phyloP scores from a whole-genome alignment of 2,329 filamentous ascomycete genomes.

The Pseudogymnoascus sp. region DNA sequence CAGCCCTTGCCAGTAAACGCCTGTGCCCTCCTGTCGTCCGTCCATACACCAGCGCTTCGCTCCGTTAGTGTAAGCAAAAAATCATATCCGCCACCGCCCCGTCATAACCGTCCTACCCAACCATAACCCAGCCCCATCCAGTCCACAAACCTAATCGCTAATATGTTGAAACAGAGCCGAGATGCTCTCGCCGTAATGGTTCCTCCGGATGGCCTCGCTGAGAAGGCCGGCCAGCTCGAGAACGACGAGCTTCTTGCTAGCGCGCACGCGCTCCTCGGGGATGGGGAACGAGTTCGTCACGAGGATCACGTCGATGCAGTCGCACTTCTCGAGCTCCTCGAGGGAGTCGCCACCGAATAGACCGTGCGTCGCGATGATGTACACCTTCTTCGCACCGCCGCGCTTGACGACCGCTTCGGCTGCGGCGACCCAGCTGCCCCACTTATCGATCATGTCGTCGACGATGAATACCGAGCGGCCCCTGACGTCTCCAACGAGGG shows the following conservation, averaged over 20 bases:
- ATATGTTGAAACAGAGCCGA: slow-evolving; percentile 28
- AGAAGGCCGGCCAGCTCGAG: slow-evolving; percentile 83
- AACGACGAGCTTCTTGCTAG: slow-evolving; percentile 74
- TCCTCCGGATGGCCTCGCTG: slow-evolving; percentile 85
- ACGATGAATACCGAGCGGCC: slow-evolving; percentile 86
- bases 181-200: slow-evolving; percentile 89
- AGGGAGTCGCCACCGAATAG: slow-evolving; percentile 87
- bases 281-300: slow-evolving; percentile 98
- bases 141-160: slow-evolving; percentile 8
- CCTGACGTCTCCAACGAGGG: slow-evolving; percentile 89
- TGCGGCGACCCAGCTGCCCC: slow-evolving; percentile 92
- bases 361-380: slow-evolving; percentile 94
- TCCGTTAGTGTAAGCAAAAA: slow-evolving; percentile 1
- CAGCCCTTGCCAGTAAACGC: slow-evolving; percentile 4
- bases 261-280: slow-evolving; percentile 58
- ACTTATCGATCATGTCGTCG: slow-evolving; percentile 98
- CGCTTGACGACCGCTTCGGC: slow-evolving; percentile 94
- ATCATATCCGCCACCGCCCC: neutral
- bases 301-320: slow-evolving; percentile 87
- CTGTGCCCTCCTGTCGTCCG: neutral
- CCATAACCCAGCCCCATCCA: neutral
- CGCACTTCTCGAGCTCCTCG: slow-evolving; percentile 81
- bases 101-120: neutral
- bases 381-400: slow-evolving; percentile 84
- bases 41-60: neutral